These are phyloP conservation scores for Termitomyces sp. DNA, from an alignment of 768 basidiomycete genomes.

Conservation along the genomic window DNA sequence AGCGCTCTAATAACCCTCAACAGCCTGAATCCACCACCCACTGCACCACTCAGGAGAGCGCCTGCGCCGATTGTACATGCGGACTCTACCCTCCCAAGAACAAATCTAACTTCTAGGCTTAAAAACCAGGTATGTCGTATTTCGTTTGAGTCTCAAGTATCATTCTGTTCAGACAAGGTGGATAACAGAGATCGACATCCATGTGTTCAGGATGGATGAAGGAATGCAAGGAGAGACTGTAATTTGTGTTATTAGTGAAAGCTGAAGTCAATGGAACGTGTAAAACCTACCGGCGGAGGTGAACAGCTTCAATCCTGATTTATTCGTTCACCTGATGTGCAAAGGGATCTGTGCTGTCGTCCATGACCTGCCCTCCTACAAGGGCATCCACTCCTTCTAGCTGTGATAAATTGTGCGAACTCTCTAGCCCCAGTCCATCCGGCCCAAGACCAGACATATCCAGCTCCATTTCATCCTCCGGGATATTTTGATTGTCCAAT, in stretches of 20 bases:
- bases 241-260: neutral
- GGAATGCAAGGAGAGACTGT: neutral
- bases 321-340: constrained; percentile 21
- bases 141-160: neutral
- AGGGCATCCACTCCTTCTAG: constrained; percentile 50
- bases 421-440: constrained; percentile 58
- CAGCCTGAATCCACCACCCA: constrained; percentile 12
- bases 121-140: neutral
- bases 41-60: constrained; percentile 20
- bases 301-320: neutral
- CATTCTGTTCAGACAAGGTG: neutral
- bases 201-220: neutral
- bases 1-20: neutral
- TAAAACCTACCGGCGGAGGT: neutral
- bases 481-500: constrained; percentile 32
- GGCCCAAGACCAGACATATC: constrained; percentile 65
- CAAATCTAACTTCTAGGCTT: constrained; percentile 14
- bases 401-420: constrained; percentile 51
- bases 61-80: constrained; percentile 27
- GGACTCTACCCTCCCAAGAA: constrained; percentile 33
- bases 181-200: neutral
- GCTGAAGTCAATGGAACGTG: neutral
- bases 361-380: constrained; percentile 60
- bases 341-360: constrained; percentile 60
- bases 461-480: constrained; percentile 43